phyloP scores from a whole-genome alignment of 805 yeast species.

The Saturnispora silvae region DNA sequence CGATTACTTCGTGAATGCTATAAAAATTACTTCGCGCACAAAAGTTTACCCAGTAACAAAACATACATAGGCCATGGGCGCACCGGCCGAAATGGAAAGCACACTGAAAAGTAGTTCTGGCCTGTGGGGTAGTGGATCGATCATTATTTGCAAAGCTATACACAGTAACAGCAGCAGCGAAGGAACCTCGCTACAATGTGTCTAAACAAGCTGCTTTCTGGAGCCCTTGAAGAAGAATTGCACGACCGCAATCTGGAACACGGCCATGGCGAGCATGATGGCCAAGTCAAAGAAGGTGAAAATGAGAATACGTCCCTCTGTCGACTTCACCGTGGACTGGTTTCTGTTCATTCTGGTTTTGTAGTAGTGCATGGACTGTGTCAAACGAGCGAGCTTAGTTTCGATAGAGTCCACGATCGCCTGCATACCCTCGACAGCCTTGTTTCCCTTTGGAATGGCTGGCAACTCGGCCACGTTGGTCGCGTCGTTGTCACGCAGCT shows the following conservation, averaged over 20 bases:
- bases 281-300: constrained; percentile 57
- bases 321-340: constrained; percentile 66
- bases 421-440: constrained; percentile 47
- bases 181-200: no score
- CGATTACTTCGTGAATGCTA: no score
- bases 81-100: no score
- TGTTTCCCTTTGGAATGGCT: constrained; percentile 40
- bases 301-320: constrained; percentile 51
- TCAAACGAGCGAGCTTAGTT: constrained; percentile 43
- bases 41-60: no score
- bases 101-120: no score
- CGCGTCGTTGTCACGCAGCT: constrained; percentile 38
- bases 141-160: no score
- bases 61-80: no score
- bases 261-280: constrained; percentile 60
- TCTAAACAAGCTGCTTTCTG: constrained; percentile 51
- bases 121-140: no score
- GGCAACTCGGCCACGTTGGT: constrained; percentile 54
- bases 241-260: constrained; percentile 55
- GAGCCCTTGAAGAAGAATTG: constrained; percentile 65
- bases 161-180: no score
- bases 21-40: no score
- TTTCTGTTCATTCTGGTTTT: constrained; percentile 86
- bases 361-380: constrained; percentile 64
- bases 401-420: constrained; percentile 48